Evolutionary conservation across 768 basidiomycete genomes (phyloP), one percentile per base, ranked within the genome.

Genomic region (Fomitopsis pulvina): DNA sequence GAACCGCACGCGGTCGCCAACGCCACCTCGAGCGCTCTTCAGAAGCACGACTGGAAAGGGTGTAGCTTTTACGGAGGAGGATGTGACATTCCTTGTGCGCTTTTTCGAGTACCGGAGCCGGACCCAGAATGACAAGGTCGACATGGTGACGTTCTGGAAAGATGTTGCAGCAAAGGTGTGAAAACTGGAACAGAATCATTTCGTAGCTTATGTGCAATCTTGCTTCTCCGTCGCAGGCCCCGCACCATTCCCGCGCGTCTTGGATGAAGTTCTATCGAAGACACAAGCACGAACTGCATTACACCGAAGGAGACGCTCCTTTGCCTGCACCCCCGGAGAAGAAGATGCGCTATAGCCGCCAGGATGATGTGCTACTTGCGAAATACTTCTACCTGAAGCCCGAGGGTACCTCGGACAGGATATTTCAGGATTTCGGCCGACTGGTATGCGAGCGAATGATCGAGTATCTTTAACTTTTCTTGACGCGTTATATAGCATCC

Each of bases 231-330:
- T 2, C 20, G 4, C 21, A 88, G 85, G 89, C 89, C 0, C 90
- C 90, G 0, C 90, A 92, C 66, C 90, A 92, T 61, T 92, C 90
- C 22, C 82, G 88, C 30, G 90, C 90, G 41, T 92, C 90, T 5
- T 92, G 90, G 90, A 90, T 92, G 87, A 92, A 92, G 66, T 92
- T 83, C 66, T 92, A 88, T 80, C 77, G 90, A 14, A 73, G 90
- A 48, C 90, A 92, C 63, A 89, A 88, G 57, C 90, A 92, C 57
- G 90, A 92, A 57, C 68, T 90, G 30, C 75, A 83, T 45, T 78
- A 77, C 50, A 70, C 72, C 2, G 81, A 82, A n/a, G 72, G 68
- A 0, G 84, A 85, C 52, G 85, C 81, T 10, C 85, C 85, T 1
- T 68, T 87, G 11, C 87, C 88, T 4, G 74, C 76, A 22, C 84